Base-by-base conservation (phyloP, 2,329 filamentous ascomycete species). In the Coniochaeta prunicola region DNA sequence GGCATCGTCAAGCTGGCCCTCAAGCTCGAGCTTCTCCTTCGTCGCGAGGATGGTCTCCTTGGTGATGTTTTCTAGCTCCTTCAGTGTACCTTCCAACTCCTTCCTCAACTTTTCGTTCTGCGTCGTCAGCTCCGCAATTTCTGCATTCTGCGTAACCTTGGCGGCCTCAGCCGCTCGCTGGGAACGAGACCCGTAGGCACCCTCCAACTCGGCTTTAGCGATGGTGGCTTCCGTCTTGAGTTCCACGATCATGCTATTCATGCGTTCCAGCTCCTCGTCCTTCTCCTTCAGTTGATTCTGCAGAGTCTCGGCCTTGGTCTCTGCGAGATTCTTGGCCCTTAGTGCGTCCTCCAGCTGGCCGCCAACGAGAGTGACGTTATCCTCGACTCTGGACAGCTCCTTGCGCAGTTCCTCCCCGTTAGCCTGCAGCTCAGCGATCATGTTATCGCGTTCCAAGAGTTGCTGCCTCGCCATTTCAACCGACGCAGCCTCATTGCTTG, bases 141-240 rank as follows among this genome's bases (percentile, higher is more conserved):
- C 77, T n/a, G 73, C 74, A 59, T 71, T 76, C 70, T 82, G 80
- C 64, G 80, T 68, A 53, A 76, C 72, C 53, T 80, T 80, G 1
- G 83, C 83, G 21, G 80, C 78, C 63, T 85, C 82, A 13, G 80
- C 79, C 21, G 83, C 82, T 24, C 83, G 80, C 71, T 86, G 78
- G 59, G 80, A 78, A 60, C 82, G 79, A 59, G 80, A 79, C 59
- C 83, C 83, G 67, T 85, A 85, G 28, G 83, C 83, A 59, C 81
- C 81, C 62, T 86, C 83, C 31, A 86, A 77, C 69, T 86, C 83
- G 19, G 83, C 83, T 66, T 82, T 80, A 56, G 81, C 80, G 65
- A 85, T 79, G 53, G 82, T 84, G 60, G 84, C 74, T 65, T 86
- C 83, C 57, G 82, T 85, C 76, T 85, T 85, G 67, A 83, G 76